phyloP scores from a whole-genome alignment of 306 rosid species.

The Dalbergia cochinchinensis region DNA sequence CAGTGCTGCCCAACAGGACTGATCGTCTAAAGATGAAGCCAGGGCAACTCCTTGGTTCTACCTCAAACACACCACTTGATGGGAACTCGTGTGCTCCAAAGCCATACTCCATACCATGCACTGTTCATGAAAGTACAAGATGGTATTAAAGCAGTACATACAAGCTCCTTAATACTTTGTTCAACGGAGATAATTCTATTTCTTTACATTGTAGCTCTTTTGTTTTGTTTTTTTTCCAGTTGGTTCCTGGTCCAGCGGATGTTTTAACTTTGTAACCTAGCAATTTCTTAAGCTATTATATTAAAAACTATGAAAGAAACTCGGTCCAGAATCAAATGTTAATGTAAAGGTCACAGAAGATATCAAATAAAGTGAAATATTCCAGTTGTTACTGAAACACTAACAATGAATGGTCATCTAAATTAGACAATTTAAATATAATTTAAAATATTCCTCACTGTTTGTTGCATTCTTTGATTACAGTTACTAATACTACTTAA shows the following conservation, averaged over 20 bases:
- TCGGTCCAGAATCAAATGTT: no score
- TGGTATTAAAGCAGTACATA: slow-evolving; percentile 32
- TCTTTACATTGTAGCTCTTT: neutral
- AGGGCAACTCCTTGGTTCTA: slow-evolving; percentile 94
- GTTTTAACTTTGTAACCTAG: no score
- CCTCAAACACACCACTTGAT: slow-evolving; percentile 94
- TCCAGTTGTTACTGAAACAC: neutral
- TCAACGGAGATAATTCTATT: slow-evolving; percentile 16
- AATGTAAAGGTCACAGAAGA: no score
- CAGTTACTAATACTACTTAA: neutral
- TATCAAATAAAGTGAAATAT: no score
- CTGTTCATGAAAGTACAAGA: slow-evolving; percentile 58
- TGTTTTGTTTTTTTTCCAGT: no score
- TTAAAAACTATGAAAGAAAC: no score
- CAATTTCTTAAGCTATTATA: no score
- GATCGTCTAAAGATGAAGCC: slow-evolving; percentile 93
- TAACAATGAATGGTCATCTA: neutral
- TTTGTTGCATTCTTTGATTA: no score
- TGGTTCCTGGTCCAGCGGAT: no score
- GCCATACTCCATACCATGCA: slow-evolving; percentile 86
- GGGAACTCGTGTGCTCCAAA: slow-evolving; percentile 95
- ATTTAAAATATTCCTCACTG: no score
- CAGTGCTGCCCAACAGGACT: slow-evolving; percentile 81
- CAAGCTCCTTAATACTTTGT: slow-evolving; percentile 27
- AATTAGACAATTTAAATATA: no score